Base-by-base conservation (phyloP, 2,329 filamentous ascomycete species). In the Xylariales sp. region DNA sequence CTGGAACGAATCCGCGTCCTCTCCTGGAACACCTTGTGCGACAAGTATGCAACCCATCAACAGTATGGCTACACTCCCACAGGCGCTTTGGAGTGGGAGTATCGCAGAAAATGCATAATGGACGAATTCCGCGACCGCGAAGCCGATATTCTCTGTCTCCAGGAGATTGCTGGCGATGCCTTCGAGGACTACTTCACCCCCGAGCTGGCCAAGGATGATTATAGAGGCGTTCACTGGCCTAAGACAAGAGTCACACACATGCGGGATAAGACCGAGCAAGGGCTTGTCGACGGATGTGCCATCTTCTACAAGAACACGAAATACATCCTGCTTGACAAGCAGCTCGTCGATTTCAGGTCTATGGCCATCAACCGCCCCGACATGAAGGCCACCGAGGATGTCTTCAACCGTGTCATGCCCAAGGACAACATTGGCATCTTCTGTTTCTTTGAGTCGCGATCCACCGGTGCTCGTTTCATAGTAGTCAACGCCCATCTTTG, bases 341-440 rank as follows among this genome's bases (percentile, higher is more conserved):
- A 95, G 58, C 71, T 95, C 48, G 84, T 98, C 56, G 89, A 96
- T 63, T 95, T 96, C 60, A 84, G 86, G 27, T 85, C 88, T 45
- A 87, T 88, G 43, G 91, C 91, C 50, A 95, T 98, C 64, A 93
- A 94, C 59, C 77, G 93, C 50, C 88, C 90, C 3, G 93, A 97
- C 60, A 95, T 96, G 80, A 97, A 97, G 68, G 88, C 90, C 43
- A 88, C 95, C 56, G 88, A 95, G 59, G 93, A 98, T 56, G 91
- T 97, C 43, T 97, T 95, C 75, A 98, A 98, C 62, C 86, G 93
- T 20, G 86, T 98, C 46, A 97, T 96, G 93, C 90, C 91, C 46
- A 88, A 93, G 66, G 93, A 98, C 71, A 91, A 97, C 60, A 95
- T 98, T 62, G 93, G 86, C 12, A 84, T 95, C 35, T 80, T 95